phyloP scores from a whole-genome alignment of 257 asterid species.

The Solanum pennellii region DNA sequence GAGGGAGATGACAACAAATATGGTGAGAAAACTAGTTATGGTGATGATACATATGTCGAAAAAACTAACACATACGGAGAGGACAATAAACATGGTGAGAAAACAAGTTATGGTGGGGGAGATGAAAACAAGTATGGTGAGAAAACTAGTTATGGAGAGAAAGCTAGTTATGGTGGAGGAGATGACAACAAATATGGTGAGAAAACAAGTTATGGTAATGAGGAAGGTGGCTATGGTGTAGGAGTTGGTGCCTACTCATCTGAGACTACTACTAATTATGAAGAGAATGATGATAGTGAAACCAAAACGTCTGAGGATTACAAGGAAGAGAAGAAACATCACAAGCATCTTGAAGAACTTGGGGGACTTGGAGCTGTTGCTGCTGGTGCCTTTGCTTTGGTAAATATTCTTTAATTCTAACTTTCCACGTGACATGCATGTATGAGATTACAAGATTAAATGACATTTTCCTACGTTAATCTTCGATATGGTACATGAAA shows the following conservation, averaged over 20 bases:
- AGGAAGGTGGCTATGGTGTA: not conserved
- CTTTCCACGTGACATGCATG: too few relatives aligned
- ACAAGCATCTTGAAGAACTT: slow-evolving; percentile 37
- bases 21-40: not conserved
- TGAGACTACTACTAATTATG: slow-evolving; percentile 8
- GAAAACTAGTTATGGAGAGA: not conserved
- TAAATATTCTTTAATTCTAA: not conserved
- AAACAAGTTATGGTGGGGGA: not conserved
- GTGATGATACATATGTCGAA: not conserved
- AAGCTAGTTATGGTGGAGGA: not conserved
- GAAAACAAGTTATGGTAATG: not conserved
- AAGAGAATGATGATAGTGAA: not conserved
- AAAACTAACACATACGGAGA: not conserved
- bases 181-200: not conserved
- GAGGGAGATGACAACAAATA: not conserved
- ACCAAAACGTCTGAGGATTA: slow-evolving; percentile 5
- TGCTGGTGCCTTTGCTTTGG: slow-evolving; percentile 61
- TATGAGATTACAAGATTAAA: too few relatives aligned
- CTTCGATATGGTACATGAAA: not conserved
- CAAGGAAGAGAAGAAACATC: slow-evolving; percentile 47
- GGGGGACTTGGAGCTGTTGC: slow-evolving; percentile 42
- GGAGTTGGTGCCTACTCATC: not conserved
- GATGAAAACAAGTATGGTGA: not conserved
- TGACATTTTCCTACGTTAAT: too few relatives aligned
- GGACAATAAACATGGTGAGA: not conserved